A percentile compares a stretch with the other conserved stretches of the same genome.
phyloP scores from a whole-genome alignment of 75 land plant genomes.

The Chamaecyparis obtusa region DNA sequence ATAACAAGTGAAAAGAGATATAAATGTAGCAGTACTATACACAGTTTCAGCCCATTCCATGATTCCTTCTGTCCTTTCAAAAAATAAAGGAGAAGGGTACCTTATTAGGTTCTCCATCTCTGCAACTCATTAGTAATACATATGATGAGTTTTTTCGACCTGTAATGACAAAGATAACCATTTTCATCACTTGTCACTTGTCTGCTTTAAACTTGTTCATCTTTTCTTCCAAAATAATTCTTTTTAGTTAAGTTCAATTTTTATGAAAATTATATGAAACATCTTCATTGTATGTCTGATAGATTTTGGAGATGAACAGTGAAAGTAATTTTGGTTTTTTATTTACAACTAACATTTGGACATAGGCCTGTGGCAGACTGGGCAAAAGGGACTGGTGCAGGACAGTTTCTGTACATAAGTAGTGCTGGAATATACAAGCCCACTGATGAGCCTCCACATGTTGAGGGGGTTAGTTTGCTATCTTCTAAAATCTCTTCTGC shows the following conservation, averaged over 20 bases:
- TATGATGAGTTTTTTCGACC: background rate
- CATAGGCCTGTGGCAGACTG: conserved; percentile 94
- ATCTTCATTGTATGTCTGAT: background rate
- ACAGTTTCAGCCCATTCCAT: background rate
- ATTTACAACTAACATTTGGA: background rate
- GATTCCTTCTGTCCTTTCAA: background rate
- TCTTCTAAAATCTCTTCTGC: background rate
- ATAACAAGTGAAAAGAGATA: background rate
- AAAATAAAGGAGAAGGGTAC: background rate
- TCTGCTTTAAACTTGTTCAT: conserved; percentile 1
- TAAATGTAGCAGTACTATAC: background rate
- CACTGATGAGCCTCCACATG: conserved; percentile 93
- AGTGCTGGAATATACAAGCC: conserved; percentile 98
- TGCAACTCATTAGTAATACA: background rate
- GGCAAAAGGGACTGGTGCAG: conserved; percentile 80
- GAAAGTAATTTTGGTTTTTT: background rate
- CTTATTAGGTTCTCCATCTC: background rate
- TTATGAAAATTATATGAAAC: background rate
- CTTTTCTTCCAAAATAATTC: background rate
- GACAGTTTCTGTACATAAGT: conserved; percentile 90
- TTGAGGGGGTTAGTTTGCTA: conserved; percentile 75
- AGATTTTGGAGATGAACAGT: background rate
- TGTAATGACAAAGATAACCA: background rate
- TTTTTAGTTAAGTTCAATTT: background rate
- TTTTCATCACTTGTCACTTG: background rate